Evolutionary conservation across 2,329 filamentous ascomycete species (phyloP).

Genomic region (Diaporthe sp.): DNA sequence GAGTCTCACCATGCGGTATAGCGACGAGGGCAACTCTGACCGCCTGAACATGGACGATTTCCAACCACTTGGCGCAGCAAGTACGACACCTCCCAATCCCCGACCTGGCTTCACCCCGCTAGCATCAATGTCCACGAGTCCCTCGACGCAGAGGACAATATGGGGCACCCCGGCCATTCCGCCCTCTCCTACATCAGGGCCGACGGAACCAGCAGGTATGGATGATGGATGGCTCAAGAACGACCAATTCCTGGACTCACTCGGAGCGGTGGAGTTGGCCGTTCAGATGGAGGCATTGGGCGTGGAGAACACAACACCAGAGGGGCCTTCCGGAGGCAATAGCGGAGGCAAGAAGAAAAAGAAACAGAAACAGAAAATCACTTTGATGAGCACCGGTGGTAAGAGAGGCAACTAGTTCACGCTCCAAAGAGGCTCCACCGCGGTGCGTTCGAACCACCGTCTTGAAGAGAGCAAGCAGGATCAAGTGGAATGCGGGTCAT

Average conservation of each 20-base stretch:
- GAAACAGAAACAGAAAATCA: conserved; percentile 80
- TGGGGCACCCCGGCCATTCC: conserved; percentile 87
- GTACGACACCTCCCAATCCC: conserved; percentile 66
- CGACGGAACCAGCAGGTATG: conserved; percentile 44
- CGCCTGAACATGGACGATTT: conserved; percentile 70
- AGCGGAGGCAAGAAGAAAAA: conserved; percentile 62
- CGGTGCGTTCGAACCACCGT: not conserved
- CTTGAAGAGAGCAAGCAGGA: not conserved
- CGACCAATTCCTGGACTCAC: conserved; percentile 79
- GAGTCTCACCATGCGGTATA: conserved; percentile 44
- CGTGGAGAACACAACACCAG: conserved; percentile 44
- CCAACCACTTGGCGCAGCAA: conserved; percentile 65
- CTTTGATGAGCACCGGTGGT: conserved; percentile 76
- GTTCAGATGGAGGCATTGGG: conserved; percentile 68
- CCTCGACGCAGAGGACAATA: conserved; percentile 80
- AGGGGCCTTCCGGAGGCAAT: conserved; percentile 34
- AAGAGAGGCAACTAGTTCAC: conserved; percentile 53
- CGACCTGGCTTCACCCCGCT: conserved; percentile 74
- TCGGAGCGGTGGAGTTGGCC: conserved; percentile 69
- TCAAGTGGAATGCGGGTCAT: not conserved
- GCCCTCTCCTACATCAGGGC: conserved; percentile 63
- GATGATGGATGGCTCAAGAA: conserved; percentile 91
- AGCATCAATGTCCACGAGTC: conserved; percentile 84
- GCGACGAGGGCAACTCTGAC: conserved; percentile 43
- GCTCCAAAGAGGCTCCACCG: not conserved